Evolutionary conservation across 345 rosid species (phyloP).

Genomic region (Melastoma malabathricum): DNA sequence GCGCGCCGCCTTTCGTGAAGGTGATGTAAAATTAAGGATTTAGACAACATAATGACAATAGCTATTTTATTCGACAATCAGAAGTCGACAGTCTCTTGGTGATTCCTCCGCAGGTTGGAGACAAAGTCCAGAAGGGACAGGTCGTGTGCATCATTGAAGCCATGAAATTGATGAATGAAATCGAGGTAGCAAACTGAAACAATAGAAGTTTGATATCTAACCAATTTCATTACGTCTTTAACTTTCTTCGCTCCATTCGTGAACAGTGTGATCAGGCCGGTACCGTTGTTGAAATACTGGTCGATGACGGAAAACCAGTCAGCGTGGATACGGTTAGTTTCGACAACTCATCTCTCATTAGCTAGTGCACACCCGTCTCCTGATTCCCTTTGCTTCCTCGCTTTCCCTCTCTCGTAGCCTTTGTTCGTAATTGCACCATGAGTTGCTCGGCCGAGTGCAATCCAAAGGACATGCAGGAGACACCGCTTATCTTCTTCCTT

Average conservation of each 20-base stretch:
- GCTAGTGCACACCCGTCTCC: background rate
- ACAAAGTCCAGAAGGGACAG: constrained; percentile 11
- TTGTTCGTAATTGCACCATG: constrained; percentile 5
- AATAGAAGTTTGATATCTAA: background rate
- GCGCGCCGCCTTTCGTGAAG: constrained; percentile 14
- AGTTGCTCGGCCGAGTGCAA: background rate
- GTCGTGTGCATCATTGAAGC: constrained; percentile 11
- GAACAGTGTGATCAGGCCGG: constrained; percentile 7
- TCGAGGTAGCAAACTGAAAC: constrained; percentile 1
- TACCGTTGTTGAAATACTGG: constrained; percentile 3
- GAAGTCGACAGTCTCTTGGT: background rate
- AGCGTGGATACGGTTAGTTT: constrained; percentile 9
- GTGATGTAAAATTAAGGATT: constrained; percentile 2
- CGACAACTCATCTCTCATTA: background rate
- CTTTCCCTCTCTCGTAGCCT: constrained; percentile 5
- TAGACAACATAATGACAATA: background rate
- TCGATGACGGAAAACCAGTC: constrained; percentile 7
- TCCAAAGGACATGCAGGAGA: no score
- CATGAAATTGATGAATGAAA: constrained; percentile 11
- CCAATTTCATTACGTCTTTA: background rate
- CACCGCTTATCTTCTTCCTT: no score
- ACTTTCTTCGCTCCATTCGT: background rate
- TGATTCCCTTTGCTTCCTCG: background rate
- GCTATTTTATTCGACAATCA: background rate
- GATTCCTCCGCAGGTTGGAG: constrained; percentile 6